Evolutionary conservation across 2,329 filamentous ascomycete genomes (phyloP).

Genomic region (Hyphodiscus sp.): DNA sequence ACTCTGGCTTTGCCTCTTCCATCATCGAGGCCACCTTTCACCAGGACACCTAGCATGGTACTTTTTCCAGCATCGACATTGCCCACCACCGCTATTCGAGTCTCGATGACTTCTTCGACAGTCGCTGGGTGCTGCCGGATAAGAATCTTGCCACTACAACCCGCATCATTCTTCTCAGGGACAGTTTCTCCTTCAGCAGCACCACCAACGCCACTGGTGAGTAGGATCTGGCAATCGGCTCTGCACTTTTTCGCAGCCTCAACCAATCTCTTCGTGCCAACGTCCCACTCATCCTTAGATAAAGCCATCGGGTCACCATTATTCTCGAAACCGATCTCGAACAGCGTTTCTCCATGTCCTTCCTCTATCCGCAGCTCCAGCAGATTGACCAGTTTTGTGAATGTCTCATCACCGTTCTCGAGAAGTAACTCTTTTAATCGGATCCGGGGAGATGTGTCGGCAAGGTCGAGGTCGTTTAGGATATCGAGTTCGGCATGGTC

Average conservation of each 20-base stretch:
- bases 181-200: slow-evolving; percentile 46
- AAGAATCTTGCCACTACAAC: slow-evolving; percentile 79
- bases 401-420: slow-evolving; percentile 50
- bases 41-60: slow-evolving; percentile 89
- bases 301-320: slow-evolving; percentile 81
- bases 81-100: slow-evolving; percentile 90
- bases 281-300: slow-evolving; percentile 66
- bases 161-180: slow-evolving; percentile 40
- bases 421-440: slow-evolving; percentile 73
- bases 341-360: slow-evolving; percentile 81
- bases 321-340: slow-evolving; percentile 89
- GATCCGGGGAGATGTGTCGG: slow-evolving; percentile 61
- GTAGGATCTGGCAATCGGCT: slow-evolving; percentile 73
- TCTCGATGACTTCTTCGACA: slow-evolving; percentile 88
- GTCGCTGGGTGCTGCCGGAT: slow-evolving; percentile 67
- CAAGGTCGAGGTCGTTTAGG: slow-evolving; percentile 69
- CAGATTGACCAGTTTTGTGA: slow-evolving; percentile 57
- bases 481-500: slow-evolving; percentile 84
- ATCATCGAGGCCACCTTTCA: slow-evolving; percentile 93
- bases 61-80: slow-evolving; percentile 98
- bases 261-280: slow-evolving; percentile 59
- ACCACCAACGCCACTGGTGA: slow-evolving; percentile 87
- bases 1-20: slow-evolving; percentile 89
- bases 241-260: slow-evolving; percentile 57
- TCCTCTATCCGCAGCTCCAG: slow-evolving; percentile 68